phyloP scores from a whole-genome alignment of 495 filamentous ascomycete species.

The Xylaria palmicola region DNA sequence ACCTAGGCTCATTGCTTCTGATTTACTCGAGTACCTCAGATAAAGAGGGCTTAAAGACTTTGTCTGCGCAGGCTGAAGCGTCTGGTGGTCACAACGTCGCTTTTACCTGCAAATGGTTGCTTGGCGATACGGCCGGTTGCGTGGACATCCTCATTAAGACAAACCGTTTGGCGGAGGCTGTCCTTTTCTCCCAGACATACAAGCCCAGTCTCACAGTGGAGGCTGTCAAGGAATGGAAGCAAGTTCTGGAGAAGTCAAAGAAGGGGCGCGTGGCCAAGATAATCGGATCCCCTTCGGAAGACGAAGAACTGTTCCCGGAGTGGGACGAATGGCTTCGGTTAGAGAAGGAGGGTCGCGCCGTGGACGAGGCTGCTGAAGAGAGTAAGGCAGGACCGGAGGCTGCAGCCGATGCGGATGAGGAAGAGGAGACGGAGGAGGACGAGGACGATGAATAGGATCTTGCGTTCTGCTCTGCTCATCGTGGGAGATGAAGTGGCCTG shows the following conservation, averaged over 20 bases:
- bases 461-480: too few species aligned
- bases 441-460: background rate
- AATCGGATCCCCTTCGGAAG: slow-evolving; percentile 80
- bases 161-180: slow-evolving; percentile 76
- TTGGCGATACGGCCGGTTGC: slow-evolving; percentile 79
- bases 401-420: slow-evolving; percentile 14
- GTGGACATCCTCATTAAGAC: slow-evolving; percentile 77
- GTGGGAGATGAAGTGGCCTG: too few species aligned
- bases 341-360: slow-evolving; percentile 63
- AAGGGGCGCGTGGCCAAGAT: slow-evolving; percentile 80
- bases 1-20: slow-evolving; percentile 83
- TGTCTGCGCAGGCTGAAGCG: slow-evolving; percentile 71
- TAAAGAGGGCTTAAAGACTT: slow-evolving; percentile 64
- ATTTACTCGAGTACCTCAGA: slow-evolving; percentile 81
- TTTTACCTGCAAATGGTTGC: slow-evolving; percentile 85
- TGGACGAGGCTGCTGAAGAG: slow-evolving; percentile 44
- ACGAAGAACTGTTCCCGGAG: slow-evolving; percentile 91
- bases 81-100: slow-evolving; percentile 85
- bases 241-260: slow-evolving; percentile 70
- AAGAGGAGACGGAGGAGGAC: background rate
- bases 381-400: slow-evolving; percentile 21
- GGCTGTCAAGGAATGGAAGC: slow-evolving; percentile 78
- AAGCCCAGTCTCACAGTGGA: slow-evolving; percentile 72
- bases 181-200: slow-evolving; percentile 91
- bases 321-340: slow-evolving; percentile 87